phyloP scores from a whole-genome alignment of 768 basidiomycete species.

The Suillus bovinus region DNA sequence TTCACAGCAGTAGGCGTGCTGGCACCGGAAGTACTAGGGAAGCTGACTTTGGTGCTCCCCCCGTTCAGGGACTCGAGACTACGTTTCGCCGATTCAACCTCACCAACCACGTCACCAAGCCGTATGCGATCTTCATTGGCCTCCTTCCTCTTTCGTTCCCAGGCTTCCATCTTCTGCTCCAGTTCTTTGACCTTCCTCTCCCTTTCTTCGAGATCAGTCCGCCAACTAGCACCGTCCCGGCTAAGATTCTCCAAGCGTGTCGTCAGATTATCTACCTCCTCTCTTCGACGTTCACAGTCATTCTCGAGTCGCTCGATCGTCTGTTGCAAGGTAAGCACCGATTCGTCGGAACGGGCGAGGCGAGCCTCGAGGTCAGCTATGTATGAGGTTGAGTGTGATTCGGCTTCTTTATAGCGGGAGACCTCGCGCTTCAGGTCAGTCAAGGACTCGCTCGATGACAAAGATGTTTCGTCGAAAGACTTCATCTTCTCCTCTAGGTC shows the following conservation, averaged over 20 bases:
- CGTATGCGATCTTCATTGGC: slow-evolving; percentile 66
- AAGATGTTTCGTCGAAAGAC: slow-evolving; percentile 74
- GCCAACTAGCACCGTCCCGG: slow-evolving; percentile 79
- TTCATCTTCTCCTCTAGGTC: slow-evolving; percentile 94
- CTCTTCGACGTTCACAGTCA: slow-evolving; percentile 72
- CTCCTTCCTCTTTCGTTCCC: slow-evolving; percentile 70
- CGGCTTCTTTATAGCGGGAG: slow-evolving; percentile 70
- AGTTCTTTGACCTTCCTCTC: slow-evolving; percentile 76
- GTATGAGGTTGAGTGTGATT: slow-evolving; percentile 72
- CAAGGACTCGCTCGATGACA: slow-evolving; percentile 76
- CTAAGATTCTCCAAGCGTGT: slow-evolving; percentile 66
- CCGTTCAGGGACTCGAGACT: slow-evolving; percentile 52
- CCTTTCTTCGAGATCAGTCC: slow-evolving; percentile 80
- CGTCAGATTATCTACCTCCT: slow-evolving; percentile 72
- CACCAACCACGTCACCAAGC: slow-evolving; percentile 65
- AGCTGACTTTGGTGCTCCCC: slow-evolving; percentile 30
- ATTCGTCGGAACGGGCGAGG: slow-evolving; percentile 76
- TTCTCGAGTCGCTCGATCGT: slow-evolving; percentile 76
- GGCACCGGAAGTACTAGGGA: slow-evolving; percentile 29
- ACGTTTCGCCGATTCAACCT: slow-evolving; percentile 69
- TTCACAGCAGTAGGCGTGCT: slow-evolving; percentile 36
- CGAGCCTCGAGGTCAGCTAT: slow-evolving; percentile 86
- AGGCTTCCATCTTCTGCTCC: slow-evolving; percentile 76
- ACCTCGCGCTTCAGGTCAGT: slow-evolving; percentile 86
- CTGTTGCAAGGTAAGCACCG: slow-evolving; percentile 63